phyloP scores from a whole-genome alignment of 257 asterid species.

The Salvia splendens region DNA sequence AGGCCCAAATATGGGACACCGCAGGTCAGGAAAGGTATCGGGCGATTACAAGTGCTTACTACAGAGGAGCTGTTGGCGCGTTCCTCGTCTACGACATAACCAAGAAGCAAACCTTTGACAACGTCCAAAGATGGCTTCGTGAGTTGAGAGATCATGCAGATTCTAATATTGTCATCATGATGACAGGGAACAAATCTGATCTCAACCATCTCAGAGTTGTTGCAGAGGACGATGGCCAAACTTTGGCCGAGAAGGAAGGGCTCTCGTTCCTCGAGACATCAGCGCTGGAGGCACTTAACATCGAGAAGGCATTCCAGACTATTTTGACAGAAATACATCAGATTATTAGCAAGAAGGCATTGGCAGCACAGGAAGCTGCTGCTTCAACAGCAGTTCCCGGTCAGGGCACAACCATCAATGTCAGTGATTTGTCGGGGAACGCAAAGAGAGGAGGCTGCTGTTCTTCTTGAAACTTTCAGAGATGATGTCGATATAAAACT shows the following conservation, averaged over 20 bases:
- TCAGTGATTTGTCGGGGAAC: conserved; percentile 51
- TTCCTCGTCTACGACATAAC: conserved; percentile 80
- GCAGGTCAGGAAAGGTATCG: conserved; percentile 89
- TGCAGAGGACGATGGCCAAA: conserved; percentile 62
- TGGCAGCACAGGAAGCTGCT: conserved; percentile 81
- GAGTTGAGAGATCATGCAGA: conserved; percentile 84
- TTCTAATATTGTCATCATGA: conserved; percentile 77
- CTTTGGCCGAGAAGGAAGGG: conserved; percentile 79
- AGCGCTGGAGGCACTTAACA: conserved; percentile 65
- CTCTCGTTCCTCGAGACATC: conserved; percentile 82
- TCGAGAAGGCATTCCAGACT: conserved; percentile 75
- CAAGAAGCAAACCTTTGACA: conserved; percentile 75
- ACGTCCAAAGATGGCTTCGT: conserved; percentile 78
- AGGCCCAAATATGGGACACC: conserved; percentile 89
- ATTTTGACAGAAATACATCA: conserved; percentile 66
- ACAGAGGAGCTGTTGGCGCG: conserved; percentile 87
- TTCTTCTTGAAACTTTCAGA: conserved; percentile 41
- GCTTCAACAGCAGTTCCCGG: conserved; percentile 54
- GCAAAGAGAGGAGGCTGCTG: conserved; percentile 67
- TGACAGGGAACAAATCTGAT: conserved; percentile 84
- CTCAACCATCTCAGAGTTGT: conserved; percentile 76
- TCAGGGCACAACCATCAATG: conserved; percentile 72
- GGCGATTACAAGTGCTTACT: conserved; percentile 82
- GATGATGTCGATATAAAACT: conserved; percentile 31
- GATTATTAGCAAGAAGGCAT: conserved; percentile 77